Conservation (phyloP, 1,284 basidiomycete species). For the Tetrapyrgos nigripes region DNA sequence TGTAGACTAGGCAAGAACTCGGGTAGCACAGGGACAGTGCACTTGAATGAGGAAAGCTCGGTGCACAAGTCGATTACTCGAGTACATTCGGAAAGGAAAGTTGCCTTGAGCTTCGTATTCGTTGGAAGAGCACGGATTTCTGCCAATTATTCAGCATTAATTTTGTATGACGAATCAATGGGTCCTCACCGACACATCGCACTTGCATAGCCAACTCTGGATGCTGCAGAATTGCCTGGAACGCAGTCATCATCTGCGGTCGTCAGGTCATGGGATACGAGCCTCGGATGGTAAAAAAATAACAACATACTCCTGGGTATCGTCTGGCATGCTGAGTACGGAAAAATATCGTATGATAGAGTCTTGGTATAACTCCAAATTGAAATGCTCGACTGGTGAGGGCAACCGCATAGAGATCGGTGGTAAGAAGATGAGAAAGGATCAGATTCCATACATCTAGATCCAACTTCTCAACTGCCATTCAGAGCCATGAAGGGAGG, state of each 20-base stretch:
- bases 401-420: conserved; percentile 63
- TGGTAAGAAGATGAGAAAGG: conserved; percentile 54
- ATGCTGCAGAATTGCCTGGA: conserved; percentile 59
- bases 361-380: conserved; percentile 60
- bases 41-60: conserved; percentile 63
- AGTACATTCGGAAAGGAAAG: conserved; percentile 59
- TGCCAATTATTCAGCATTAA: conserved; percentile 32
- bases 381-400: conserved; percentile 70
- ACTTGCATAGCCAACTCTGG: conserved; percentile 62
- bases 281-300: not conserved
- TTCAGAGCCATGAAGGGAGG: conserved; percentile 26
- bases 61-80: conserved; percentile 52
- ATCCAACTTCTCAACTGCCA: conserved; percentile 73
- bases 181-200: conserved; percentile 57
- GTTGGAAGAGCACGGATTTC: conserved; percentile 59
- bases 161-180: conserved; percentile 4
- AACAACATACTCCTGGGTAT: conserved; percentile 50
- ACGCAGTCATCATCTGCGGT: conserved; percentile 58
- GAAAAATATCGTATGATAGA: conserved; percentile 66
- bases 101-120: conserved; percentile 38
- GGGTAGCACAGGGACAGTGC: conserved; percentile 51
- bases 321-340: conserved; percentile 58
- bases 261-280: not conserved
- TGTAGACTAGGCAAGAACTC: conserved; percentile 54
- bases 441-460: conserved; percentile 73